Conservation (phyloP, 306 rosid genomes). For the Cicer pinnatifidum region DNA sequence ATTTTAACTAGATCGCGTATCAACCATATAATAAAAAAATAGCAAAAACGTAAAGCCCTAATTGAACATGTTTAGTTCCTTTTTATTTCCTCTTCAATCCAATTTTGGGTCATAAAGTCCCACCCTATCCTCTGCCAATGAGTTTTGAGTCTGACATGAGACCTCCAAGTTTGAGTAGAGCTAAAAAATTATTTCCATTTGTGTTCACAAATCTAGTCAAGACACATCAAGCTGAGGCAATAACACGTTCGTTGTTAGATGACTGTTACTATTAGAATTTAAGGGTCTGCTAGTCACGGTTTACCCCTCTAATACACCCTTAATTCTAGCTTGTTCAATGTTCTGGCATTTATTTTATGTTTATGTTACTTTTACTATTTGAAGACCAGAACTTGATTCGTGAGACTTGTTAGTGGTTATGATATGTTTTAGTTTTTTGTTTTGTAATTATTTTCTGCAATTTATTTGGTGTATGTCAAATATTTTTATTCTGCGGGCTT, state of each 20-base stretch:
- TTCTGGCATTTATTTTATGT: not conserved
- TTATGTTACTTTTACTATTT: not conserved
- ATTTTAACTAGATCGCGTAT: constrained; percentile 25
- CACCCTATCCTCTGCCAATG: constrained; percentile 2
- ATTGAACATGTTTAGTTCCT: not conserved
- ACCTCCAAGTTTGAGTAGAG: constrained; percentile 11
- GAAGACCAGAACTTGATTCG: not conserved
- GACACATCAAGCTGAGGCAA: constrained; percentile 27
- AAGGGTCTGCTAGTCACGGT: not conserved
- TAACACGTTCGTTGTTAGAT: not conserved
- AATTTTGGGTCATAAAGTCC: not conserved
- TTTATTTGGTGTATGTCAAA: not conserved
- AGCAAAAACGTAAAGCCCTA: not conserved
- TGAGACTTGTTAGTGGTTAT: not conserved
- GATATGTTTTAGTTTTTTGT: not conserved
- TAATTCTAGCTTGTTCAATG: not conserved
- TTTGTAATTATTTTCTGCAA: not conserved
- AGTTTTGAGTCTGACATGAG: constrained; percentile 8
- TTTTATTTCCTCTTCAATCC: not conserved
- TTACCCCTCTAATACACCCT: not conserved
- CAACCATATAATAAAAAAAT: constrained; percentile 20
- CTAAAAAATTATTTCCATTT: constrained; percentile 1
- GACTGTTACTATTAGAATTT: not conserved
- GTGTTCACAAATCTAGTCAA: not conserved
- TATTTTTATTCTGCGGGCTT: not conserved